phyloP scores from a whole-genome alignment of 768 basidiomycete species.

The Hygrocybe punicea region DNA sequence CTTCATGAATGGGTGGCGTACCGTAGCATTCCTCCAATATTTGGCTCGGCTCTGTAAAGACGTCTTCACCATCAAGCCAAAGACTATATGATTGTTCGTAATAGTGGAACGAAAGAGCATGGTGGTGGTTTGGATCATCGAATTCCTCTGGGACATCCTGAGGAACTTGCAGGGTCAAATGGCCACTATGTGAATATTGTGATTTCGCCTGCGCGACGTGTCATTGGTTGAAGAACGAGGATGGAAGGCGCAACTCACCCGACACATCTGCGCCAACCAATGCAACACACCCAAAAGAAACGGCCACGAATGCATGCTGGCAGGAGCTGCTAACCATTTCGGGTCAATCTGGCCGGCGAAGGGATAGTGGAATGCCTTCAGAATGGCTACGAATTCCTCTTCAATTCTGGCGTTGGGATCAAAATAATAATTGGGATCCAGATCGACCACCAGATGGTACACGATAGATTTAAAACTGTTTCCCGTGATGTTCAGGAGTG shows the following conservation, averaged over 20 bases:
- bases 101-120: constrained; percentile 75
- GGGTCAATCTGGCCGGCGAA: constrained; percentile 73
- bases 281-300: constrained; percentile 81
- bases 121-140: constrained; percentile 68
- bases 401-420: constrained; percentile 55
- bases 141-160: constrained; percentile 69
- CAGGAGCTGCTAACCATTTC: constrained; percentile 85
- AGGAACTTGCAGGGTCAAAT: constrained; percentile 65
- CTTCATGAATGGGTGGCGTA: constrained; percentile 30
- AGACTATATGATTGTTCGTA: constrained; percentile 61
- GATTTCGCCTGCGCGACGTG: constrained; percentile 15
- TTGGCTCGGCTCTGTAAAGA: constrained; percentile 67
- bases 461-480: constrained; percentile 87
- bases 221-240: neutral
- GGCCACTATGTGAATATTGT: constrained; percentile 55
- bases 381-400: constrained; percentile 74
- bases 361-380: constrained; percentile 81
- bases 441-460: constrained; percentile 62
- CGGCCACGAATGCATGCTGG: constrained; percentile 91
- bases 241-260: constrained; percentile 46
- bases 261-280: constrained; percentile 86
- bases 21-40: constrained; percentile 75
- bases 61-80: constrained; percentile 66
- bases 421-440: constrained; percentile 69
- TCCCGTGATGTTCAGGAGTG: constrained; percentile 72